These are phyloP conservation scores for Sphagnum magellanicum DNA, from an alignment of 228 moss, liverwort and hornwort species.

Conservation along the genomic window DNA sequence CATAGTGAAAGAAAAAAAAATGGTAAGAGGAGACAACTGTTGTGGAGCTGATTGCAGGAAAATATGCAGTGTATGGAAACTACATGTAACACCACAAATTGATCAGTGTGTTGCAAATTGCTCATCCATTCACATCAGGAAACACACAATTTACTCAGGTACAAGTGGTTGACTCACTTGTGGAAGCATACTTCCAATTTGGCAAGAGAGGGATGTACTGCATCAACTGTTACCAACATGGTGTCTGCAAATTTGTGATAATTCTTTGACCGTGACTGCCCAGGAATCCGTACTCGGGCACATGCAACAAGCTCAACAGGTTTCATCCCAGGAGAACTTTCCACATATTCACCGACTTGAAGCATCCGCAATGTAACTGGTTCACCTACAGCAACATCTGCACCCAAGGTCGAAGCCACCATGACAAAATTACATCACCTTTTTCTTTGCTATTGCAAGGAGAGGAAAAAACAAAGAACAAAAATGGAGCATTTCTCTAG, in stretches of 20 bases:
- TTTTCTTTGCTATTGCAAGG: too few species aligned
- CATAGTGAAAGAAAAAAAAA: too few species aligned
- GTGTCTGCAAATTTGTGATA: slow-evolving; percentile 64
- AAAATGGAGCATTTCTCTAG: too few species aligned
- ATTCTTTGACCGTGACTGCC: slow-evolving; percentile 57
- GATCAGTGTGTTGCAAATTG: too few species aligned
- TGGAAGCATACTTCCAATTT: slow-evolving; percentile 83
- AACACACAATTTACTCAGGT: too few species aligned
- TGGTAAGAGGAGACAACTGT: too few species aligned
- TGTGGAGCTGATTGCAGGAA: too few species aligned
- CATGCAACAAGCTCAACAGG: slow-evolving; percentile 60
- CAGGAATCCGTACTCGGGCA: slow-evolving; percentile 71
- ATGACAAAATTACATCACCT: too few species aligned
- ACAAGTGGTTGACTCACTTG: slow-evolving; percentile 38
- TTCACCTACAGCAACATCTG: slow-evolving; percentile 76
- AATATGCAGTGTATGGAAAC: too few species aligned
- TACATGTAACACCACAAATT: too few species aligned
- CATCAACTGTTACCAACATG: slow-evolving; percentile 61
- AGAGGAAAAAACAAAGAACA: too few species aligned
- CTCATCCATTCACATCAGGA: too few species aligned
- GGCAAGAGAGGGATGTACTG: slow-evolving; percentile 26
- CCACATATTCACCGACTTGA: slow-evolving; percentile 65
- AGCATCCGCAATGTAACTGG: slow-evolving; percentile 55
- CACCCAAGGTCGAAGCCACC: neutral
- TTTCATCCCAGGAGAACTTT: slow-evolving; percentile 57